Evolutionary conservation across 1,284 basidiomycete genomes (phyloP), one percentile per base, ranked within the genome.

Genomic region (Ceratobasidium papillatum): DNA sequence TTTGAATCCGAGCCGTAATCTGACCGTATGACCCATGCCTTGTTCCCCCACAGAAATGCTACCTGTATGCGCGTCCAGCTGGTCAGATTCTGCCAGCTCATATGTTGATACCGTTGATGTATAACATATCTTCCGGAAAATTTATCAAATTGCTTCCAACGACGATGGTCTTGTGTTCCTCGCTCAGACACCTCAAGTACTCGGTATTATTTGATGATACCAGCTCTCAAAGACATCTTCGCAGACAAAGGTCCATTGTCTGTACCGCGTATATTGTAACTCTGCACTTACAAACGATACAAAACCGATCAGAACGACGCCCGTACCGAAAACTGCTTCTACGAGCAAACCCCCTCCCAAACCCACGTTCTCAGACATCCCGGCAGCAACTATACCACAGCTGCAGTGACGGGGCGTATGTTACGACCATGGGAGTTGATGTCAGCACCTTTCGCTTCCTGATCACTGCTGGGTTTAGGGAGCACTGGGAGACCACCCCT

Each of bases 311-410:
- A 17, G 25, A 49, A 22, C 47, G 47, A 49, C 47, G 19, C 47
- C 47, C 47, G 8, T 49, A 49, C 25, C 47, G 17, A 49, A 49
- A 49, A n/a, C 25, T 27, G 11, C 64, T 66, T 34, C 3, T 36
- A 3, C 47, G 64, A 27, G 45, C 64, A 5, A 17, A 66, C 32
- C 64, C 52, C 30, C 27, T 51, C 9, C 64, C 43, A 82, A 76
- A 47, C 82, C 83, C 36, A 76, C 64, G 1, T 19, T 27, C 1
- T 5, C 45, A 38, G 9, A 61, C 47, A 14, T 11, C 38, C 3
- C 59, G 73, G 73, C 62, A 58, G 73, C 32, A 65, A 38, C 38
- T 74, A 3, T 66, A 74, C 27, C 49, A 25, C 11, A 49, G 51
- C 17, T 30, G 30, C 0, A 25, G 36, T 19, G 54, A 75, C 19